Base-by-base conservation (phyloP, 2,329 filamentous ascomycete species). In the Rhexocercosporidium sp. region DNA sequence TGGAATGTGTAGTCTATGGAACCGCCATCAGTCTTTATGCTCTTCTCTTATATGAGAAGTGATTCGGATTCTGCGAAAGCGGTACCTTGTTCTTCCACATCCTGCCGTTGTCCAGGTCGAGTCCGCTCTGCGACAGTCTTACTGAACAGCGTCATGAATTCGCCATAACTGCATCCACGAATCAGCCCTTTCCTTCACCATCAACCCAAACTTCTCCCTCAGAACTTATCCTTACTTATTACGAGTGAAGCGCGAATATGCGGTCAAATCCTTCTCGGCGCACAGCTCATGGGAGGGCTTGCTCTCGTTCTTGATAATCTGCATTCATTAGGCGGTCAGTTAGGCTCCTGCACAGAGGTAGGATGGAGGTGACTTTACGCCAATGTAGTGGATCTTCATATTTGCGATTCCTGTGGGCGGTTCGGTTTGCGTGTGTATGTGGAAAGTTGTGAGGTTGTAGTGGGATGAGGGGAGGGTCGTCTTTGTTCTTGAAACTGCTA, bases 81-180 rank as follows among this genome's bases (percentile, higher is more conserved):
- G 78, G 70, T 82, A 89, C 89, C 88, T 83, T 94, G 88, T 80
- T 96, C 89, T 81, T 96, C 91, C 65, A 97, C 90, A 78, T 94
- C 92, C 80, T 96, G 92, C 78, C 93, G 86, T 80, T 94, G 89
- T 64, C 92, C 93, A n/a, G 90, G 87, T 68, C 85, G 84, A 68
- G 93, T 97, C 74, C 92, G 87, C 81, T 96, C 92, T 69, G 95
- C 95, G 59, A 97, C 91, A 20, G 92, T 95, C 81, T 93, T 93
- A 79, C 89, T 88, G 82, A 96, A 95, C 75, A 97, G 84, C 65
- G 89, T 91, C 89, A 97, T 92, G 84, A 96, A 88, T 73, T 86
- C 83, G 77, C 81, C 83, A 83, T 85, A 80, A 75, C 81, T 82
- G 16, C 25, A n/a, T 20, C 20, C 39, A 31, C 20, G 3, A 3